Conservation (phyloP, 208 protist genomes). For the Polymyxa betae region DNA sequence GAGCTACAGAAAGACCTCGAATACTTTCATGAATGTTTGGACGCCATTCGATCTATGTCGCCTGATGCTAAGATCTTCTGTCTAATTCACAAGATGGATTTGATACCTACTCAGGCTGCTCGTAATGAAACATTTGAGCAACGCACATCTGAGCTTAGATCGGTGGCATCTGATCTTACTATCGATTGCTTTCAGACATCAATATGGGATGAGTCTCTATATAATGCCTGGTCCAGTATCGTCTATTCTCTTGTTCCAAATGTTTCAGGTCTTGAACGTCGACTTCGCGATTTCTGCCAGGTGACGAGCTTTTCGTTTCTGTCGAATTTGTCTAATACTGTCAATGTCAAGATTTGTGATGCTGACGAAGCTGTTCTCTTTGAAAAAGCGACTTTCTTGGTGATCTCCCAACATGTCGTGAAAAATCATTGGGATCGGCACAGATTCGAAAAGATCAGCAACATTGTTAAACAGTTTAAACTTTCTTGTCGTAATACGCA, state of each 20-base stretch:
- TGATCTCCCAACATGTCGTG: slow-evolving; percentile 33
- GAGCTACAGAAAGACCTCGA: slow-evolving; percentile 84
- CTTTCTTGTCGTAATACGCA: slow-evolving; percentile 77
- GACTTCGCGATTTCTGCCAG: slow-evolving; percentile 85
- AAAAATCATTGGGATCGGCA: slow-evolving; percentile 50
- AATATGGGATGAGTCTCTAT: slow-evolving; percentile 98
- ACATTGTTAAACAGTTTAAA: slow-evolving; percentile 91
- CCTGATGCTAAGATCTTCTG: slow-evolving; percentile 95
- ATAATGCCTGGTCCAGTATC: slow-evolving; percentile 74
- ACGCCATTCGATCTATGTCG: slow-evolving; percentile 91
- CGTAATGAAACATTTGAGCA: slow-evolving; percentile 49
- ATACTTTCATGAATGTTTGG: slow-evolving; percentile 92
- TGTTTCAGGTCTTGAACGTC: slow-evolving; percentile 83
- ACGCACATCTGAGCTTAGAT: slow-evolving; percentile 73
- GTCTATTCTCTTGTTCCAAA: slow-evolving; percentile 90
- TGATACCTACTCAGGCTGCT: slow-evolving; percentile 76
- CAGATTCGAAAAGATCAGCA: slow-evolving; percentile 86
- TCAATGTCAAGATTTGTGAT: slow-evolving; percentile 90
- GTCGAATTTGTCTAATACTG: too few species aligned
- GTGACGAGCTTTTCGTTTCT: neutral
- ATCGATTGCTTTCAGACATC: slow-evolving; percentile 94
- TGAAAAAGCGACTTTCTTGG: slow-evolving; percentile 90
- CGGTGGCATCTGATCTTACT: slow-evolving; percentile 74
- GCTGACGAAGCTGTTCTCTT: slow-evolving; percentile 96
- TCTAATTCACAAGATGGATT: slow-evolving; percentile 98